A percentile compares a stretch with the other conserved stretches of the same genome.
These are phyloP conservation scores for Daldinia loculata DNA, from an alignment of 495 filamentous ascomycete species.

Conservation along the genomic window DNA sequence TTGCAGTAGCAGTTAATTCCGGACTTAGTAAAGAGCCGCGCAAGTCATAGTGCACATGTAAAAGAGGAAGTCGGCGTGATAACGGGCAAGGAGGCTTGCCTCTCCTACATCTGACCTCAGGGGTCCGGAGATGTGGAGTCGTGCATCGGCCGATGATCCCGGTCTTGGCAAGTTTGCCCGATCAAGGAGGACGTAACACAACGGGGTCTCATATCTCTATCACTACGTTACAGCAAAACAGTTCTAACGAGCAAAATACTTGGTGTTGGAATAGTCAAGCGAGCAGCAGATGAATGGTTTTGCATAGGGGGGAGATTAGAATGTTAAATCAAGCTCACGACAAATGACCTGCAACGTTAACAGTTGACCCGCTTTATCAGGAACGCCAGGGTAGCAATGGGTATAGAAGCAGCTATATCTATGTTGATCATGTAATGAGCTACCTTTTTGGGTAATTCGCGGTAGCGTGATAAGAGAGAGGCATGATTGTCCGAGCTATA, in stretches of 20 bases:
- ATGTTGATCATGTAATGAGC: neutral
- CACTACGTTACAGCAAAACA: slow-evolving; percentile 31
- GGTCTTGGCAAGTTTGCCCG: slow-evolving; percentile 25
- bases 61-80: slow-evolving; percentile 30
- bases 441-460: slow-evolving; percentile 1
- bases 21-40: slow-evolving; percentile 18
- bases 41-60: slow-evolving; percentile 4
- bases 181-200: slow-evolving; percentile 22
- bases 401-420: slow-evolving; percentile 4
- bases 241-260: neutral
- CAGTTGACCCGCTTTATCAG: slow-evolving; percentile 28
- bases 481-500: neutral
- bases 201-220: slow-evolving; percentile 21
- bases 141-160: slow-evolving; percentile 29
- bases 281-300: slow-evolving; percentile 3
- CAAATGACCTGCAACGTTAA: slow-evolving; percentile 35
- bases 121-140: slow-evolving; percentile 21
- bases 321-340: slow-evolving; percentile 12
- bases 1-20: slow-evolving; percentile 10
- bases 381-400: slow-evolving; percentile 29
- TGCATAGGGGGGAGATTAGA: slow-evolving; percentile 6
- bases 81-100: slow-evolving; percentile 13
- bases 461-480: neutral
- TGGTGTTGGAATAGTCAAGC: slow-evolving; percentile 1
- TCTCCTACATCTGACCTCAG: slow-evolving; percentile 28